Conservation (phyloP, 208 protist genomes). For the Trypanosoma boissoni region DNA sequence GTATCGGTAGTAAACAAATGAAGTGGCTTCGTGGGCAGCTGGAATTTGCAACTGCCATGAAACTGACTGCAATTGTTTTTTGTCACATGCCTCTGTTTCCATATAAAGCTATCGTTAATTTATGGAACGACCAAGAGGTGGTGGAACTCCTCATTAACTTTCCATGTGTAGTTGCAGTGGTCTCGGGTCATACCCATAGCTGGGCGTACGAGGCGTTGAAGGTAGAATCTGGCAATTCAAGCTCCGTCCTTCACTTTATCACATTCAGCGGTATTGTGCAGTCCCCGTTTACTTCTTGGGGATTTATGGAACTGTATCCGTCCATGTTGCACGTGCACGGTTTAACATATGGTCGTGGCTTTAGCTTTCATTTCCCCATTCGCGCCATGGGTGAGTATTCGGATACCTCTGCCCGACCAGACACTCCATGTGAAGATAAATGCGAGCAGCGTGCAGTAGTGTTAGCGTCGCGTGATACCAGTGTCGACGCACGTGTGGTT, state of each 20-base stretch:
- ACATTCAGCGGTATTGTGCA: constrained; percentile 24
- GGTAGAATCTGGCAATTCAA: neutral
- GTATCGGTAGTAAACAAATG: constrained; percentile 15
- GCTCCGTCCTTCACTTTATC: constrained; percentile 19
- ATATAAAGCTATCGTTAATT: constrained; percentile 6
- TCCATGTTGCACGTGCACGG: constrained; percentile 15
- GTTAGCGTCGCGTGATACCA: too few species aligned
- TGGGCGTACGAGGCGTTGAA: constrained; percentile 8
- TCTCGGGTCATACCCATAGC: constrained; percentile 20
- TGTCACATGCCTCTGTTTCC: constrained; percentile 22
- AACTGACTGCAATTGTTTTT: constrained; percentile 5
- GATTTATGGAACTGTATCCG: constrained; percentile 23
- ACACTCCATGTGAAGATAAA: too few species aligned
- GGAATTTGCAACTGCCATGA: neutral
- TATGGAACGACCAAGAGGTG: constrained; percentile 28
- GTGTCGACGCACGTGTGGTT: too few species aligned
- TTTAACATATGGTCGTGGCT: constrained; percentile 10
- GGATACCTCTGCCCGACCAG: too few species aligned
- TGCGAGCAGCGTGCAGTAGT: too few species aligned
- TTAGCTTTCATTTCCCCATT: constrained; percentile 17
- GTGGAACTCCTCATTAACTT: constrained; percentile 14
- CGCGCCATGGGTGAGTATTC: neutral
- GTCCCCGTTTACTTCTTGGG: constrained; percentile 25
- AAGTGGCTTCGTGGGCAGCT: constrained; percentile 15
- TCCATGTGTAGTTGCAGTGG: constrained; percentile 18